Base-by-base conservation (phyloP, 305 asterid species). In the Fraxinus ornus region DNA sequence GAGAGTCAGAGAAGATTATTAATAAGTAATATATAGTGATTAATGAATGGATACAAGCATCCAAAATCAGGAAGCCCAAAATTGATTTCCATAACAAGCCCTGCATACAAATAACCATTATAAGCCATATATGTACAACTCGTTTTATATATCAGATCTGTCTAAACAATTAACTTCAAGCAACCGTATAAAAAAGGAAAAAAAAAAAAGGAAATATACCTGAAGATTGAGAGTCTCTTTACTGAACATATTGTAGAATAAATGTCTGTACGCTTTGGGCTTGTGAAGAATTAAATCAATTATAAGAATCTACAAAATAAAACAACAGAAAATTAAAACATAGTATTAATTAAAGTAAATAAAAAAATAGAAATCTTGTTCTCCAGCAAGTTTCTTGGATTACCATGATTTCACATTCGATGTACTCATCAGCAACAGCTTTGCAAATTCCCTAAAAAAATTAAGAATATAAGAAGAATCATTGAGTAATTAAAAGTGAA, bases 321-420 rank as follows among this genome's bases (percentile, higher is more conserved):
- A 77, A 13, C 32, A 32, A 66, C 19, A 82, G 19, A 22, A 60
- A 77, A 28, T 13, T 52, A 78, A 78, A 83, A 26, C 5, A 87
- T 24, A 19, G 82, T 36, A 21, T 15, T 60, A 70, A 10, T 28
- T 1, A 70, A 35, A 36, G 55, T 13, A 30, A 8, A 35, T 64
- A 62, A 64, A 47, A 47, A 15, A 24, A 30, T 1, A 77, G 39
- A 26, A 79, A 74, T 21, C 12, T 71, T 73, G 19, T 44, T 17
- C 33, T 80, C 57, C 12, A 28, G 24, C 36, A 66, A 26, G 32
- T 19, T 70, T 71, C 26, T 36, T 79, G 17, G 30, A 39, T 85
- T 90, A 92, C 98, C 98, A 95, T 94, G 22, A 92, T 62, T 88
- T 94, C 98, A 86, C 98, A 95, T 86, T 95, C 98, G 28, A 94